Evolutionary conservation across 352 stramenopile genomes (phyloP).

Genomic region (Phytophthora melonis): DNA sequence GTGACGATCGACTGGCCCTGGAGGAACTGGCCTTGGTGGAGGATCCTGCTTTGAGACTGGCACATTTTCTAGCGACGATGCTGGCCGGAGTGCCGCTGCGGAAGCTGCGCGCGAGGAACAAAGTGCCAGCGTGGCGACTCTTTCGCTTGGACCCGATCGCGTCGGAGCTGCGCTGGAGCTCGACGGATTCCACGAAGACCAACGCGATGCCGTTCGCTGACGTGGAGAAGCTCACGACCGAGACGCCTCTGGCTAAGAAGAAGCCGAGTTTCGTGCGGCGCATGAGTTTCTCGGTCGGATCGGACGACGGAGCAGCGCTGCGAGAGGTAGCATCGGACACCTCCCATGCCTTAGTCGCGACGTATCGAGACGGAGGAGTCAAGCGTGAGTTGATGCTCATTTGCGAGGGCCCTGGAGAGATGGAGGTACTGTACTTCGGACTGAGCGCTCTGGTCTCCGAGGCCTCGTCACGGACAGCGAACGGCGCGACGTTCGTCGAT

Average conservation of each 20-base stretch:
- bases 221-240: slow-evolving; percentile 46
- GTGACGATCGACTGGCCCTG: slow-evolving; percentile 67
- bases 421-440: slow-evolving; percentile 63
- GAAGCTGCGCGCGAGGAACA: slow-evolving; percentile 62
- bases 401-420: slow-evolving; percentile 69
- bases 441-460: slow-evolving; percentile 60
- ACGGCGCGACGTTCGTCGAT: slow-evolving; percentile 69
- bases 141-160: slow-evolving; percentile 70
- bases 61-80: slow-evolving; percentile 73
- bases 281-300: slow-evolving; percentile 18
- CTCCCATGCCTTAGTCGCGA: slow-evolving; percentile 47
- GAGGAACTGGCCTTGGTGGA: slow-evolving; percentile 67
- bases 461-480: slow-evolving; percentile 43
- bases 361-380: slow-evolving; percentile 39
- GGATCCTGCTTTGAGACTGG: slow-evolving; percentile 49
- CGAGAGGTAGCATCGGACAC: slow-evolving; percentile 13
- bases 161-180: slow-evolving; percentile 70
- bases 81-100: slow-evolving; percentile 68
- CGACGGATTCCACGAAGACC: slow-evolving; percentile 25
- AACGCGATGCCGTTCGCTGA: slow-evolving; percentile 62
- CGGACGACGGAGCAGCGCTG: slow-evolving; percentile 3
- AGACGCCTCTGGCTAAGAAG: slow-evolving; percentile 53
- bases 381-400: slow-evolving; percentile 63
- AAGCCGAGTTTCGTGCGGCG: slow-evolving; percentile 12
- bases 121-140: slow-evolving; percentile 61